A percentile compares a stretch with the other conserved stretches of the same genome.
phyloP scores from a whole-genome alignment of 1,284 basidiomycete genomes.

The Cryptococcus maquisensis region DNA sequence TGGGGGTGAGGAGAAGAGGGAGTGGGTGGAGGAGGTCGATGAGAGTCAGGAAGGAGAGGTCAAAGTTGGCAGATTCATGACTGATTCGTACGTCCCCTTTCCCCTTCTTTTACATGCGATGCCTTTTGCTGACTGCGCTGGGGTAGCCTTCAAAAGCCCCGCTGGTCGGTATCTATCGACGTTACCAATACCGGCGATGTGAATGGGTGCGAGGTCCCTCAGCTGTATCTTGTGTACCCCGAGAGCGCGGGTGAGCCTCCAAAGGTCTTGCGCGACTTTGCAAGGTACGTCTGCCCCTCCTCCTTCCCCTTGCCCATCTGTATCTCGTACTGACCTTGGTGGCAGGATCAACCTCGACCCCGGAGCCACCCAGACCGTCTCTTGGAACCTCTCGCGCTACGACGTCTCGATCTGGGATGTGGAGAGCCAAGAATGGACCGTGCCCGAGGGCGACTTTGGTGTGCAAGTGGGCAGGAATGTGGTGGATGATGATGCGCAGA shows the following conservation, averaged over 20 bases:
- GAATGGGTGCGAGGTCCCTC: conserved; percentile 48
- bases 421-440: conserved; percentile 40
- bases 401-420: conserved; percentile 50
- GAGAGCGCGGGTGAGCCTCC: conserved; percentile 42
- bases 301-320: no score
- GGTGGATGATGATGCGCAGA: conserved; percentile 12
- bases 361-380: conserved; percentile 32
- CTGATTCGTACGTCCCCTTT: conserved; percentile 3
- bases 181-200: conserved; percentile 50
- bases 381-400: conserved; percentile 45
- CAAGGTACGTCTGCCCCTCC: conserved; percentile 1
- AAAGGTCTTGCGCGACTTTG: conserved; percentile 31
- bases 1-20: neutral
- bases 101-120: neutral
- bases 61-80: neutral
- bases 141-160: conserved; percentile 40
- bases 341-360: conserved; percentile 39
- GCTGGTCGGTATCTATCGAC: conserved; percentile 43
- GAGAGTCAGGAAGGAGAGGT: neutral
- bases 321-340: no score
- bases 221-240: conserved; percentile 48
- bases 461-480: conserved; percentile 33
- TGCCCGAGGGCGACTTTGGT: conserved; percentile 44
- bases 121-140: neutral
- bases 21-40: neutral